Percentiles rank a stretch among this genome's conserved stretches.
phyloP scores from a whole-genome alignment of 2,329 filamentous ascomycete species.

The Dactylellina leptospora region DNA sequence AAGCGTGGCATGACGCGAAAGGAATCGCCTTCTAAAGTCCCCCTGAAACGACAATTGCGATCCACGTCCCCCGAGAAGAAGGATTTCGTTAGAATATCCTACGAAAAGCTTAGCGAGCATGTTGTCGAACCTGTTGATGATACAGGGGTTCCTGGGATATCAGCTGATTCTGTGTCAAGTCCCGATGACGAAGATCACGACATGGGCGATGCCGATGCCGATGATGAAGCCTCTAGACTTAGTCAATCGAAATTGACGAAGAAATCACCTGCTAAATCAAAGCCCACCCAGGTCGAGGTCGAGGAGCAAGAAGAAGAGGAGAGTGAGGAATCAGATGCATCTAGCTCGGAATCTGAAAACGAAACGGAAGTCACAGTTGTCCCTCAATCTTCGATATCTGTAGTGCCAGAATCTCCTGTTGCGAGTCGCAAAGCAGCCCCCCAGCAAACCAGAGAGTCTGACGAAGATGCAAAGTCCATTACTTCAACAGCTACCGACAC shows the following conservation, averaged over 20 bases:
- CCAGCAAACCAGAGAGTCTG: slow-evolving; percentile 4
- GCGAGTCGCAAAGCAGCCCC: background rate
- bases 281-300: background rate
- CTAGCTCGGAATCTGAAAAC: background rate
- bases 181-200: slow-evolving; percentile 3
- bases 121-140: slow-evolving; percentile 24
- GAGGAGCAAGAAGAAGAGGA: background rate
- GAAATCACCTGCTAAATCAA: background rate
- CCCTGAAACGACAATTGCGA: slow-evolving; percentile 34
- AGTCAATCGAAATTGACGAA: background rate
- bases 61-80: slow-evolving; percentile 38
- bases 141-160: background rate
- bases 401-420: slow-evolving; percentile 32
- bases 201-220: slow-evolving; percentile 5
- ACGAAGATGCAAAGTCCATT: too few relatives aligned
- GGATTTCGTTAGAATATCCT: slow-evolving; percentile 9
- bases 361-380: background rate
- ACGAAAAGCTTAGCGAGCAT: slow-evolving; percentile 21
- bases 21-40: slow-evolving; percentile 42
- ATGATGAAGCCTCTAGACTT: slow-evolving; percentile 9
- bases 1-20: slow-evolving; percentile 25
- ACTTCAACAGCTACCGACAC: background rate
- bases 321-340: too few relatives aligned
- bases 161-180: too few relatives aligned
- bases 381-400: slow-evolving; percentile 21